Evolutionary conservation across 225 moss, liverwort and hornwort species (phyloP).

Genomic region (Antitrichia curtipendula): DNA sequence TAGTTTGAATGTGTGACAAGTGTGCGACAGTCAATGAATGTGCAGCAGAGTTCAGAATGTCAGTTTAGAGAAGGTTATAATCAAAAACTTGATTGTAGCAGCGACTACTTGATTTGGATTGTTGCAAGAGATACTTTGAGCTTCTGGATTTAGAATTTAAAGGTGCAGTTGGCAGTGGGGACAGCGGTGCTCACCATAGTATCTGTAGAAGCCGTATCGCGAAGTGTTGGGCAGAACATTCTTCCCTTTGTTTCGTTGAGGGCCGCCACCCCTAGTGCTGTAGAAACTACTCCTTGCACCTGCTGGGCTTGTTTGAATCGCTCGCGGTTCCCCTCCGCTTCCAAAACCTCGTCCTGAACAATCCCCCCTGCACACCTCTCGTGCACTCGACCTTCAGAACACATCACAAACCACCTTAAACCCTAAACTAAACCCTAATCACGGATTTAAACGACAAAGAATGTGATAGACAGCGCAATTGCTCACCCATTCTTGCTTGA

Average conservation of each 20-base stretch:
- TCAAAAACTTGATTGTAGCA: too few relatives aligned
- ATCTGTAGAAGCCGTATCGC: constrained; percentile 31
- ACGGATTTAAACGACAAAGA: background rate
- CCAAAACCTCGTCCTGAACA: background rate
- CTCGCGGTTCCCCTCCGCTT: background rate
- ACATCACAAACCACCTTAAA: background rate
- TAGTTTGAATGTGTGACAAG: background rate
- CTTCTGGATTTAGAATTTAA: background rate
- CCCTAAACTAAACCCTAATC: background rate
- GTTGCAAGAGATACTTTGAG: background rate
- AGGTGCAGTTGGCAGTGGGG: background rate
- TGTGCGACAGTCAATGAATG: background rate
- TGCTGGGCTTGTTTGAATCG: background rate
- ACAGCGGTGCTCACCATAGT: constrained; percentile 12
- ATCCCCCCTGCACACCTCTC: background rate
- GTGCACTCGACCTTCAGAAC: background rate
- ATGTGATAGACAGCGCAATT: background rate
- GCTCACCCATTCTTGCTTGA: background rate
- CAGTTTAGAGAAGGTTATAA: background rate
- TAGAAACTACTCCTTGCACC: background rate
- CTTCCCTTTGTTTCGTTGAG: background rate
- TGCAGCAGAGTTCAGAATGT: background rate
- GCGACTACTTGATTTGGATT: background rate
- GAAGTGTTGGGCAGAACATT: constrained; percentile 38
- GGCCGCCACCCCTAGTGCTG: background rate